Evolutionary conservation across 352 stramenopile genomes (phyloP), one percentile per base, ranked within the genome.

Genomic region (Phytophthora citrophthora): DNA sequence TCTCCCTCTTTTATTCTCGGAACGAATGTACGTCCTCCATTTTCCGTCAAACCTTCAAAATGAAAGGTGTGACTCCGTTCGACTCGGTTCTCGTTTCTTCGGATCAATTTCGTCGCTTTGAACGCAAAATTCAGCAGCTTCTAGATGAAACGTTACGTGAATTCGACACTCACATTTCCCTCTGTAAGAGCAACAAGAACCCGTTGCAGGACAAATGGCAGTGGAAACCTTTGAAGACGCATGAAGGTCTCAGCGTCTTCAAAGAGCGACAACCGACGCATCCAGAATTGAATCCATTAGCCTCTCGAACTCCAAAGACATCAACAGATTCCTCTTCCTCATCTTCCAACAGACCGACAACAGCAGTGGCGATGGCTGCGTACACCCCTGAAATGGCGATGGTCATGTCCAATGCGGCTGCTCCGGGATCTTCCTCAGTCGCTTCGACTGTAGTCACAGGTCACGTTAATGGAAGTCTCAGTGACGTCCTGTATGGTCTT

Each of bases 401-500:
- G 16, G 18, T 47, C 0, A 20, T 26, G 41, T 72, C 57, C 12
- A 56, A 53, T 38, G 31, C 20, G 26, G 57, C 39, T 12, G 40
- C 55, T 5, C 43, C 51, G 0, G 52, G 53, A 1, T 58, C 53
- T 24, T 68, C 52, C 13, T 53, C 64, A 15, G 39, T 62, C 16
- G 48, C 51, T 15, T 68, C 70, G 2, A 47, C 70, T 3, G 50
- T 63, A 3, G 44, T 80, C 32, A 68, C 61, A 9, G 76, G 76
- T 1, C 61, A 74, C 6, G 18, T 82, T 11, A 18, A 62, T 1
- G 76, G 76, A 5, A 53, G 34, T 24, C 48, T 85, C 6, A 64
- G 59, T 38, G 73, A 83, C 53, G 57, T 68, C 38, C 68, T 83
- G 48, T 79, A 75, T 44, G 76, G 76, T 11, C 54, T 82, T 36